A percentile compares a stretch with the other conserved stretches of the same genome.
These are phyloP conservation scores for Urochloa ruziziensis DNA, from an alignment of 176 grass and related monocot genomes.

Conservation along the genomic window DNA sequence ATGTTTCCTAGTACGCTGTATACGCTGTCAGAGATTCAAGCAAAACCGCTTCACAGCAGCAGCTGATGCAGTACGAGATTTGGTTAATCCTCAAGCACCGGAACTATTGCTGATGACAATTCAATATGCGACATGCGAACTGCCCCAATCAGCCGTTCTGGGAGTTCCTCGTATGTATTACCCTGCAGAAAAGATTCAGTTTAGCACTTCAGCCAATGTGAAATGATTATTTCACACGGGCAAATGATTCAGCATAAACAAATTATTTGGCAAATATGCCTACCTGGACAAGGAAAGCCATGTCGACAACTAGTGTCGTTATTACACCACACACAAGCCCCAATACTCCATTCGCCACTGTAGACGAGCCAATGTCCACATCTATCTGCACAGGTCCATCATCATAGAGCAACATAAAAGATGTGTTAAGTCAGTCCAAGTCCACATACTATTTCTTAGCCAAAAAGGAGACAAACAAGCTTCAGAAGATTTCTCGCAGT, in stretches of 20 bases:
- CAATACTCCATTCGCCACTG: slow-evolving; percentile 95
- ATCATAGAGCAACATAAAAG: slow-evolving; percentile 20
- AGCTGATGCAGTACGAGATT: not conserved
- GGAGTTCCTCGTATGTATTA: slow-evolving; percentile 78
- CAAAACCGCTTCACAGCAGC: not conserved
- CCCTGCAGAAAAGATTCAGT: slow-evolving; percentile 35
- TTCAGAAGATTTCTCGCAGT: not conserved
- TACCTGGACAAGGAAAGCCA: slow-evolving; percentile 99
- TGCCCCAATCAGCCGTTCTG: slow-evolving; percentile 89
- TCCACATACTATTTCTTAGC: not conserved
- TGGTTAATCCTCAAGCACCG: slow-evolving; percentile 54
- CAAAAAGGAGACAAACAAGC: not conserved
- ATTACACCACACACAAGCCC: slow-evolving; percentile 88
- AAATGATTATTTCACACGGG: not conserved
- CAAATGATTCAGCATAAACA: not conserved
- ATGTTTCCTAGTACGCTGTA: slow-evolving; percentile 29
- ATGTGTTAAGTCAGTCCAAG: not conserved
- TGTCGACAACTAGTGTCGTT: slow-evolving; percentile 91
- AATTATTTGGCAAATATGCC: not conserved
- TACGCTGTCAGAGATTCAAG: slow-evolving; percentile 11
- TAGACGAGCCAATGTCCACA: slow-evolving; percentile 96
- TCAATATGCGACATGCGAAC: slow-evolving; percentile 90
- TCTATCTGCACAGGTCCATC: slow-evolving; percentile 70
- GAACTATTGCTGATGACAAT: slow-evolving; percentile 72
- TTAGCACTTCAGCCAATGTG: not conserved